Conservation (phyloP, 2,329 filamentous ascomycete species). For the Aspergillus sp. region DNA sequence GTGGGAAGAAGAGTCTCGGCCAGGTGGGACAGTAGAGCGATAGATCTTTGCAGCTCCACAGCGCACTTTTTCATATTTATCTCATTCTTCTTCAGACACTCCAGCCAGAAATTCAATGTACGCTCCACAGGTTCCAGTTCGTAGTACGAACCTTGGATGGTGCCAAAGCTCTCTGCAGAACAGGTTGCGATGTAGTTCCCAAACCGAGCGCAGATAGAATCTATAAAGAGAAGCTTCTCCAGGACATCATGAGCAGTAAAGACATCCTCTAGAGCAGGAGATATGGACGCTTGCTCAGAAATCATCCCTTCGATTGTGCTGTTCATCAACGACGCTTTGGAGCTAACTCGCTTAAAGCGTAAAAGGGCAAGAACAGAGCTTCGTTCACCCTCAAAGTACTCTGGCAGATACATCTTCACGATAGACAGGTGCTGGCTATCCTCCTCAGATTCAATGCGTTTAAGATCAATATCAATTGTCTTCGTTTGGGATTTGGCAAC, state of each 20-base stretch:
- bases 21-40: conserved; percentile 83
- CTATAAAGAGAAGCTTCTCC: conserved; percentile 82
- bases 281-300: conserved; percentile 64
- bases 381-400: conserved; percentile 74
- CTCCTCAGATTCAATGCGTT: conserved; percentile 83
- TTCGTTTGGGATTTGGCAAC: conserved; percentile 91
- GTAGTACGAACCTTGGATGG: conserved; percentile 75
- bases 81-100: conserved; percentile 78
- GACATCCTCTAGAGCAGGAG: conserved; percentile 69
- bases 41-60: conserved; percentile 76
- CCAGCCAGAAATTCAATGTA: conserved; percentile 83
- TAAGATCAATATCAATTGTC: conserved; percentile 87
- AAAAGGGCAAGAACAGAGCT: conserved; percentile 88
- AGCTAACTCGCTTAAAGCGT: conserved; percentile 80
- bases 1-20: conserved; percentile 74
- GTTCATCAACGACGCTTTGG: conserved; percentile 80
- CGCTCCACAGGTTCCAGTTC: conserved; percentile 91
- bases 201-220: conserved; percentile 80
- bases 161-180: conserved; percentile 73
- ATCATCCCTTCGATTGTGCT: conserved; percentile 77
- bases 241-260: conserved; percentile 78
- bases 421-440: conserved; percentile 85
- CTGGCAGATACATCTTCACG: conserved; percentile 83
- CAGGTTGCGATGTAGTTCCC: conserved; percentile 77
- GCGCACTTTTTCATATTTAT: conserved; percentile 81